Evolutionary conservation across 2,329 filamentous ascomycete species (phyloP).

Genomic region (Knufia fluminis): DNA sequence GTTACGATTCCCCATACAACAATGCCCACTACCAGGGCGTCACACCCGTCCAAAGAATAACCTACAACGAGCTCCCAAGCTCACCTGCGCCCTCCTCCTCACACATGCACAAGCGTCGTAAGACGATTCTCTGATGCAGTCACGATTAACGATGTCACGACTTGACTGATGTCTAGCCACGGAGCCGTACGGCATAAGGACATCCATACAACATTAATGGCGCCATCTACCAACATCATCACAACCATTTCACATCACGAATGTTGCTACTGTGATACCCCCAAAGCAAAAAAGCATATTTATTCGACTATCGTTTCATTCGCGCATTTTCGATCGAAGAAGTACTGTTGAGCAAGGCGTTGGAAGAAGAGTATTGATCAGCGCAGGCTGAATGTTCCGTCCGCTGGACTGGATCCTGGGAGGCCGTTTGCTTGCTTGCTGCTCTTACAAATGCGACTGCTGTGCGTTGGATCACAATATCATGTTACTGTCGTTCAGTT

Average conservation of each 20-base stretch:
- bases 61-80: slow-evolving; percentile 16
- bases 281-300: background rate
- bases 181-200: background rate
- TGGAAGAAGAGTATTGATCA: background rate
- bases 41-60: slow-evolving; percentile 23
- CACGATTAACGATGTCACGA: background rate
- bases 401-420: background rate
- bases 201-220: background rate
- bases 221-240: background rate
- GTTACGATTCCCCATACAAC: slow-evolving; percentile 20
- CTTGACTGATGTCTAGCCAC: background rate
- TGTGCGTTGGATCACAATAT: background rate
- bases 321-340: background rate
- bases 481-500: background rate
- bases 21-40: slow-evolving; percentile 23
- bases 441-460: background rate
- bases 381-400: background rate
- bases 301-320: background rate
- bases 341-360: background rate
- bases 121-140: slow-evolving; percentile 6
- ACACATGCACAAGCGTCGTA: slow-evolving; percentile 8
- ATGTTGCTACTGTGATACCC: background rate
- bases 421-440: background rate
- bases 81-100: slow-evolving; percentile 16
- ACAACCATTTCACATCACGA: background rate